phyloP scores from a whole-genome alignment of 805 yeast species.

The Sugiyamaella mastotermitis region DNA sequence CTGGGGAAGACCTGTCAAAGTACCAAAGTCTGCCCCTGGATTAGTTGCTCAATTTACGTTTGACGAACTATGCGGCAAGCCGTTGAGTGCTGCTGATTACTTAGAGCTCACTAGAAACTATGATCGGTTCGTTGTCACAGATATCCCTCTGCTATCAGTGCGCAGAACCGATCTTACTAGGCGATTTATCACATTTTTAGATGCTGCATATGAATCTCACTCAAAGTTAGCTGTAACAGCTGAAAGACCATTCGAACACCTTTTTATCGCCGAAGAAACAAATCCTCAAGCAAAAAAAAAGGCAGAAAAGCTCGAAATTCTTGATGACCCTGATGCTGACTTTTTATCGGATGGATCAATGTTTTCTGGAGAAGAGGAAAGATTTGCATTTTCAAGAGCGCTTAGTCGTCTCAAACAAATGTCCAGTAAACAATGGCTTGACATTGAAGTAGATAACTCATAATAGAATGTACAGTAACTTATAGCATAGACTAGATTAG shows the following conservation, averaged over 20 bases:
- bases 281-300: constrained; percentile 32
- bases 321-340: constrained; percentile 67
- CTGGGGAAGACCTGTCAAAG: constrained; percentile 81
- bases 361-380: constrained; percentile 89
- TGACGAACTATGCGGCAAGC: constrained; percentile 77
- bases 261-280: constrained; percentile 73
- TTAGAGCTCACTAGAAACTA: constrained; percentile 72
- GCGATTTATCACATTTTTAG: constrained; percentile 88
- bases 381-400: constrained; percentile 95
- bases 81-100: constrained; percentile 92
- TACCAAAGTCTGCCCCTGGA: constrained; percentile 73
- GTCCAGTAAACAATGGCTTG: constrained; percentile 84
- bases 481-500: neutral
- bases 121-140: constrained; percentile 79
- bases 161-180: constrained; percentile 78
- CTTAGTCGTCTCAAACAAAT: constrained; percentile 84
- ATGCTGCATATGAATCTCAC: constrained; percentile 91
- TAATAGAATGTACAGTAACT: neutral
- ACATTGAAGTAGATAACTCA: too few species aligned
- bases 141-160: constrained; percentile 79
- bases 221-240: constrained; percentile 85
- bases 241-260: constrained; percentile 74
- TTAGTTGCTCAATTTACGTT: constrained; percentile 87
- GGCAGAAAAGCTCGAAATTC: constrained; percentile 44
- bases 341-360: constrained; percentile 29